phyloP scores from a whole-genome alignment of 2,329 filamentous ascomycete species.

The Diplodia sapinea region DNA sequence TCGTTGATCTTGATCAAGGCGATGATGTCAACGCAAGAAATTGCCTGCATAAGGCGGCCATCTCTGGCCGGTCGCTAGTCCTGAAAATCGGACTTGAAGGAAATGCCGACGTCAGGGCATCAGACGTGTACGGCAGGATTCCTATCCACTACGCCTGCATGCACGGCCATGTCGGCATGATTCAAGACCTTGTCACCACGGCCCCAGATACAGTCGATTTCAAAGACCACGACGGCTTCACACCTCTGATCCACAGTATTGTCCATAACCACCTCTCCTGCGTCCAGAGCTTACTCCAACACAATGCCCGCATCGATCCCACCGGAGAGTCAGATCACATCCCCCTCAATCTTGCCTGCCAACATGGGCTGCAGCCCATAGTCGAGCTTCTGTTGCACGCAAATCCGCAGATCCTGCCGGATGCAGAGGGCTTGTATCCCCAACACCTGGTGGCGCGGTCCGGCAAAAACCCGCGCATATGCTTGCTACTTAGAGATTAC shows the following conservation, averaged over 20 bases:
- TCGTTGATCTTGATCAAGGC: conserved; percentile 89
- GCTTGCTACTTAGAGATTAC: conserved; percentile 80
- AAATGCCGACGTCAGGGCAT: conserved; percentile 76
- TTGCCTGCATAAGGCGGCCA: conserved; percentile 94
- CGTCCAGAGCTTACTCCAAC: conserved; percentile 76
- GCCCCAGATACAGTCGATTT: conserved; percentile 79
- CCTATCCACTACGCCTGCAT: conserved; percentile 96
- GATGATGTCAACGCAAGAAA: conserved; percentile 98
- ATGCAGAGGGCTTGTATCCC: conserved; percentile 95
- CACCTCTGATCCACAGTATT: conserved; percentile 91
- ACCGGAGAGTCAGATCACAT: conserved; percentile 88
- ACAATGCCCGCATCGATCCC: conserved; percentile 84
- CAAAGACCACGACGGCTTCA: conserved; percentile 97
- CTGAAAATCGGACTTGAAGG: conserved; percentile 75
- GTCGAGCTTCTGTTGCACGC: conserved; percentile 83
- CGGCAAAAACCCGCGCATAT: conserved; percentile 77
- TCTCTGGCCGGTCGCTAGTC: conserved; percentile 84
- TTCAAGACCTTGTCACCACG: conserved; percentile 72
- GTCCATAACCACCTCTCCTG: conserved; percentile 84
- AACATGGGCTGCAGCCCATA: conserved; percentile 85
- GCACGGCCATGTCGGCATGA: conserved; percentile 86
- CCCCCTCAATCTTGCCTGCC: conserved; percentile 91
- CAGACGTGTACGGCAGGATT: conserved; percentile 92
- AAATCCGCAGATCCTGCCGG: conserved; percentile 81
- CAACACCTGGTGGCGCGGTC: conserved; percentile 94